Evolutionary conservation across 2,329 filamentous ascomycete species (phyloP).

Genomic region (Ophiocordyceps camponoti-floridani): DNA sequence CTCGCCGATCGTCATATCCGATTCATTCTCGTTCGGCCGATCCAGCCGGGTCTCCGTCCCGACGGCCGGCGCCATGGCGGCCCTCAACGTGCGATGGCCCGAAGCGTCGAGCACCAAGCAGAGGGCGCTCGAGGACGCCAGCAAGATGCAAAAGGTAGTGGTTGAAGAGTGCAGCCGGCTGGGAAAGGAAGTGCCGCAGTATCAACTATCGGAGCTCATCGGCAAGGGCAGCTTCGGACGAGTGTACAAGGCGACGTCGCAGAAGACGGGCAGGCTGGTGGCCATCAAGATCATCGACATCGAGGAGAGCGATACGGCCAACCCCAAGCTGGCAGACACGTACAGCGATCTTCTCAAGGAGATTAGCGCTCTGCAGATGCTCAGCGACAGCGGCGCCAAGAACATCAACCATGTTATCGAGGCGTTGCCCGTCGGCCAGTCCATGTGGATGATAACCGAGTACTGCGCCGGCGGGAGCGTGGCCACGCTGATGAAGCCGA

Average conservation of each 20-base stretch:
- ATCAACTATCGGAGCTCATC: slow-evolving; percentile 53
- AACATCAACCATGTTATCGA: slow-evolving; percentile 75
- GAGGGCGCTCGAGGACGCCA: slow-evolving; percentile 50
- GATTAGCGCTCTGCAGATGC: slow-evolving; percentile 49
- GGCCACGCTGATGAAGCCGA: slow-evolving; percentile 53
- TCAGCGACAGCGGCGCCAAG: slow-evolving; percentile 55
- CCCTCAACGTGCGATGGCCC: slow-evolving; percentile 22
- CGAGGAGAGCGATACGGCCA: slow-evolving; percentile 53
- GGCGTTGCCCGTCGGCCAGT: slow-evolving; percentile 56
- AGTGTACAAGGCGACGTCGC: slow-evolving; percentile 46
- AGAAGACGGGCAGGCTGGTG: slow-evolving; percentile 34
- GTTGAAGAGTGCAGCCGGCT: slow-evolving; percentile 41
- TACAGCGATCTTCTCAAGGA: slow-evolving; percentile 55
- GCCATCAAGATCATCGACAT: slow-evolving; percentile 75
- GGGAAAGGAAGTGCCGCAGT: slow-evolving; percentile 43
- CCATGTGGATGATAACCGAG: slow-evolving; percentile 79
- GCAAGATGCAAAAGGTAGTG: slow-evolving; percentile 48
- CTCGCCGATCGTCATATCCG: background rate
- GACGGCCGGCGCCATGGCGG: slow-evolving; percentile 15
- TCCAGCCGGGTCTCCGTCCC: background rate
- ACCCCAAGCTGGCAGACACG: slow-evolving; percentile 46
- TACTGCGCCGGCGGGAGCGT: slow-evolving; percentile 76
- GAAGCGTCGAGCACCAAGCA: slow-evolving; percentile 30
- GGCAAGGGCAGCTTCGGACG: slow-evolving; percentile 60
- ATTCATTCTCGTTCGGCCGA: background rate